Base-by-base conservation (phyloP, 139 green algal genomes). In the Chlamydomonas sp. region DNA sequence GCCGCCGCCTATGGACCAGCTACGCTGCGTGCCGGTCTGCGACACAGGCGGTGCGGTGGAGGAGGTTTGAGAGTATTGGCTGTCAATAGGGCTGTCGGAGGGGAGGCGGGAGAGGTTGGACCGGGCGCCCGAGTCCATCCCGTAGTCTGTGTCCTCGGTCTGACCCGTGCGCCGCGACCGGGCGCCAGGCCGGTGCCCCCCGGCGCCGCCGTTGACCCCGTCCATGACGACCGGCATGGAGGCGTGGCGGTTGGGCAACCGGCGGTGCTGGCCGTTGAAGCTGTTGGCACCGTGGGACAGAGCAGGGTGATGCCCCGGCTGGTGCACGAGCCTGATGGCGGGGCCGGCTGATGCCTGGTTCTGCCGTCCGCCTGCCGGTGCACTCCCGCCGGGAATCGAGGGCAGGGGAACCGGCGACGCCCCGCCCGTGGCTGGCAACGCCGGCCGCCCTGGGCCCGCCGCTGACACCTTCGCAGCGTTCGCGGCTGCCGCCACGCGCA, bases 201-300 rank as follows among this genome's bases (percentile, higher is more conserved):
- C 31, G 31, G 31, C 31, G 31, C 31, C 31, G 31, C 31, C 31
- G 31, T 49, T 49, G 31, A 49, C 31, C 31, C 31, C 61, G 58
- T 78, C 82, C 18, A 75, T 80, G 73, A 87, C 75, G 83, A 63
- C 83, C 6, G 83, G 83, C 83, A 87, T 87, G 17, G 83, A 87
- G 9, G 83, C 72, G 83, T 87, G 83, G 15, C 83, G 83, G 74
- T 87, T 87, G 74, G 83, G 83, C 61, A 76, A 62, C 61, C 83
- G 83, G 12, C 83, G 81, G 8, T 86, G 72, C 31, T 49, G 31
- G 31, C 31, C 31, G 31, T 49, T 49, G 31, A 49, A 49, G 31
- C 31, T 49, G 31, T 49, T 49, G 31, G 31, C 31, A 49, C 31
- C 31, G 31, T 49, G 31, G 31, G 31, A 49, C 31, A 49, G 31